These are phyloP conservation scores for Botryosphaeria dothidea DNA, from an alignment of 2,329 filamentous ascomycete species.

Conservation along the genomic window DNA sequence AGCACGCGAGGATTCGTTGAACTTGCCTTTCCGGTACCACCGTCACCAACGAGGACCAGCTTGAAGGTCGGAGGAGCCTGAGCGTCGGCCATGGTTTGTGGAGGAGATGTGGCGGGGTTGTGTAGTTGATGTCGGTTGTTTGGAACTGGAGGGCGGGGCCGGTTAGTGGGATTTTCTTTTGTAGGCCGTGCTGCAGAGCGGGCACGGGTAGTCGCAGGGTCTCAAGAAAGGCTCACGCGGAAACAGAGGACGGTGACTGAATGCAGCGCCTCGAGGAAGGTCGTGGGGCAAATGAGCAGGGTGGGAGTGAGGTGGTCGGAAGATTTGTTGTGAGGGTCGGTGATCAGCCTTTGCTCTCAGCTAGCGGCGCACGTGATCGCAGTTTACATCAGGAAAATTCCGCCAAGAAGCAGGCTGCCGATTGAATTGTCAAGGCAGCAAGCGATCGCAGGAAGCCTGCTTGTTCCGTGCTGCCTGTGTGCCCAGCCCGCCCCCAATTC, in stretches of 20 bases:
- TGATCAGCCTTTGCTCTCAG: slow-evolving; percentile 18
- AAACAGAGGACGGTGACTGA: neutral
- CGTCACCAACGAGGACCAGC: slow-evolving; percentile 98
- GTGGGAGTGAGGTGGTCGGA: slow-evolving; percentile 19
- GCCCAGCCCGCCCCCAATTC: neutral
- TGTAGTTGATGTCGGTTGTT: slow-evolving; percentile 13
- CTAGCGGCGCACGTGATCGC: slow-evolving; percentile 19
- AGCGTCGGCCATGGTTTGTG: slow-evolving; percentile 62
- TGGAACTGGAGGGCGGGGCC: slow-evolving; percentile 15
- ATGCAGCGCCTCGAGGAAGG: slow-evolving; percentile 10
- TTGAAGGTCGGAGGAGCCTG: slow-evolving; percentile 82
- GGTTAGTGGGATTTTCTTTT: slow-evolving; percentile 17
- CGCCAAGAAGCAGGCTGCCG: slow-evolving; percentile 14
- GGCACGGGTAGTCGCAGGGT: slow-evolving; percentile 5
- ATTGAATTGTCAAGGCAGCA: slow-evolving; percentile 18
- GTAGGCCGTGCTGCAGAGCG: neutral
- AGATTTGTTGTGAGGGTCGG: slow-evolving; percentile 20
- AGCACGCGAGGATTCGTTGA: neutral
- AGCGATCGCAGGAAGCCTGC: neutral
- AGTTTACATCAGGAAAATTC: slow-evolving; percentile 17
- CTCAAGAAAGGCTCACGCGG: slow-evolving; percentile 6
- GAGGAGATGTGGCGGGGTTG: slow-evolving; percentile 19
- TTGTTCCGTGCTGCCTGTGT: neutral
- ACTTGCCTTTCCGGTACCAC: slow-evolving; percentile 97
- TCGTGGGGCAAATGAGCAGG: slow-evolving; percentile 19